Percentiles rank a stretch among this genome's conserved stretches.
Conservation (phyloP, 345 rosid genomes). For the Dipteronia dyeriana region DNA sequence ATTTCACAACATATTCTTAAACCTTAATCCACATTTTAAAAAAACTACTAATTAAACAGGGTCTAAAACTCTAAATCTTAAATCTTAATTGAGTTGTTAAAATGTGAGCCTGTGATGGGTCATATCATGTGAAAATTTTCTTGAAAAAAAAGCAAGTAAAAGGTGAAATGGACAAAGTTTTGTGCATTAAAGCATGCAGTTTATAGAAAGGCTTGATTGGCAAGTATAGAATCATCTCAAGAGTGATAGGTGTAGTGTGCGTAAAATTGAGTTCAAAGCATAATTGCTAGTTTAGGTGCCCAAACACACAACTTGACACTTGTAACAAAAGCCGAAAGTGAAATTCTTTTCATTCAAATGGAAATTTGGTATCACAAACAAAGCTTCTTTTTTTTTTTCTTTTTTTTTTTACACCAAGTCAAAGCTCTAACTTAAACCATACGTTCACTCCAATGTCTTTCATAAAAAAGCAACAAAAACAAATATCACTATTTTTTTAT, state of each 20-base stretch:
- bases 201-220: conserved; percentile 3
- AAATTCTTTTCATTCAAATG: background rate
- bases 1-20: background rate
- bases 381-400: background rate
- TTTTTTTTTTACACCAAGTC: background rate
- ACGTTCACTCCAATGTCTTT: background rate
- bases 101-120: too few species aligned
- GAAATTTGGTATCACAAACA: background rate
- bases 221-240: background rate
- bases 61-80: too few species aligned
- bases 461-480: too few species aligned
- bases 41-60: background rate
- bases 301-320: background rate
- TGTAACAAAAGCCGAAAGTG: conserved; percentile 11
- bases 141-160: background rate
- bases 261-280: background rate
- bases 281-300: background rate
- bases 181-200: background rate
- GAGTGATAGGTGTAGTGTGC: background rate
- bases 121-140: background rate
- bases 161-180: background rate
- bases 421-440: background rate
- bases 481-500: too few species aligned
- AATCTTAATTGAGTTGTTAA: too few species aligned
- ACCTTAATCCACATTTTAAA: background rate